Base-by-base conservation (phyloP, 257 asterid genomes). In the Cordia subcordata region DNA sequence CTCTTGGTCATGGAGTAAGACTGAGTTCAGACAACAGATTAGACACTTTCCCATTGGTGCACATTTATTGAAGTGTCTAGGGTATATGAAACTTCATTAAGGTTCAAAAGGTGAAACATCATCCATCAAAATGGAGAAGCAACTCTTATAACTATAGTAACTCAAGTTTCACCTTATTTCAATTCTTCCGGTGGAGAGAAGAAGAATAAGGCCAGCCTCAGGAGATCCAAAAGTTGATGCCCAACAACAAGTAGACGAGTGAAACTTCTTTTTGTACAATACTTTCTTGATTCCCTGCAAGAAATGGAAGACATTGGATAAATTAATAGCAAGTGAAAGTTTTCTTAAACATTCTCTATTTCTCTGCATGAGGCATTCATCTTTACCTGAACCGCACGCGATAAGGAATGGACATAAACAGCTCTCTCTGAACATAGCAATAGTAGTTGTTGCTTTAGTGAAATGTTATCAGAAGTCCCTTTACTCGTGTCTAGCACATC, bases 391-490 rank as follows among this genome's bases (percentile, higher is more conserved):
- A 86, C 75, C 23, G 72, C 68, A 75, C 84, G 96, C 64, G 60
- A 53, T 53, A 88, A 78, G 49, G 95, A 92, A 77, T 85, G 88
- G 46, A 76, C 86, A 71, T 88, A 88, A 50, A 80, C 75, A 8
- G 95, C 91, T 72, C 83, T 92, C 70, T 92, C 99, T 18, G 95
- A 81, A 78, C 96, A 92, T 22, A 88, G 70, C 74, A 92, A 71
- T 35, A 85, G 63, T 60, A 70, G 49, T 32, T 85, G 78, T 65
- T 82, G 87, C 75, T 81, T 82, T 39, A 74, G 33, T 14, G 61
- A 37, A 35, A 74, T 65, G 69, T 67, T 74, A 62, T 79, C 84
- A 15, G 78, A 63, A 60, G 66, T 74, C 55, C 68, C 74, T 70
- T 16, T 71, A 54, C 54, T 74, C 59, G 63, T 61, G 57, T 81